Base-by-base conservation (phyloP, 2,329 filamentous ascomycete species). In the Aspergillus eucalypticola region DNA sequence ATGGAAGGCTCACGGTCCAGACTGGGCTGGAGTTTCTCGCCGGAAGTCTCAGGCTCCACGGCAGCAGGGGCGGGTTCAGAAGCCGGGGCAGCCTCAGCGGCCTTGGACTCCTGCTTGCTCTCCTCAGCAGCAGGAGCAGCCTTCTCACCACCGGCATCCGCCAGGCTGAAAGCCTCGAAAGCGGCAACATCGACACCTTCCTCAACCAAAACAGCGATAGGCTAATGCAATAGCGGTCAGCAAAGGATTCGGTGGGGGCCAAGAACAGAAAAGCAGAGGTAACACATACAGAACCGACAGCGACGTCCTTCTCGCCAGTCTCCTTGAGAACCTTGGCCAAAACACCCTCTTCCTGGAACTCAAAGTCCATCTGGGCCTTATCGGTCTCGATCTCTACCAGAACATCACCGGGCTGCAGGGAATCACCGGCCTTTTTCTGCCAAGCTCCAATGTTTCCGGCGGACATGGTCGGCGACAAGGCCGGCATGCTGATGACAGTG, bases 341-440 rank as follows among this genome's bases (percentile, higher is more conserved):
- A 62, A 96, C 86, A 83, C 94, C 95, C 77, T 98, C 95, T 74
- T 99, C 95, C 81, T 99, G 95, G 81, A 96, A 98, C 81, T 99
- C 95, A 78, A 99, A 98, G 83, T 99, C 95, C 95, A 99, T 99
- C 83, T 98, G 95, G 66, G 95, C 95, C 86, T 99, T 99, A 82
- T 99, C 95, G 71, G 95, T 99, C 86, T 99, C 95, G 73, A 98
- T 96, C 84, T 96, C 93, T 69, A 96, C 93, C 69, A 99, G 83
- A 50, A 99, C 95, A 77, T 99, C 95, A 76, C 95, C 95, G 55
- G 96, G 93, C 60, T 86, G 83, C 77, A 99, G 88, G 64, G 83
- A 75, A 79, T 99, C 95, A 75, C 95, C 95, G 68, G 88, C 84
- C 83, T 97, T 96, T 87, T 98, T 99, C 83, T 98, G 92, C 95